Percentiles rank a stretch among this genome's conserved stretches.
Evolutionary conservation across 345 rosid species (phyloP).

Genomic region (Euphorbia pulcherrima): DNA sequence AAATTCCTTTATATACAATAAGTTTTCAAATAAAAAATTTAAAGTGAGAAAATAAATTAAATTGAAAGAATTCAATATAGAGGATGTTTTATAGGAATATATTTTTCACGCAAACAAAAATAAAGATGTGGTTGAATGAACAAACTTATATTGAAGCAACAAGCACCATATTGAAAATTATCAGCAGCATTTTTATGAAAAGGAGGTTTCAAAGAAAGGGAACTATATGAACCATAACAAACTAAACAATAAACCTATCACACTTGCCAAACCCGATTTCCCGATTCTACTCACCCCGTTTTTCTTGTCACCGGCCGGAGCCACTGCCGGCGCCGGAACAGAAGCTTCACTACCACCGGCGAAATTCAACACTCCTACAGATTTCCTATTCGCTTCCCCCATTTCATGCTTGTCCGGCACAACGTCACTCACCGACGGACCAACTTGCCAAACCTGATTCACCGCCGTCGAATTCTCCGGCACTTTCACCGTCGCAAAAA

Average conservation of each 20-base stretch:
- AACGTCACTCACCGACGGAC: not conserved
- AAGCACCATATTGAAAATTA: too few species aligned
- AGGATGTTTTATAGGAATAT: too few species aligned
- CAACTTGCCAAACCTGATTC: conserved; percentile 26
- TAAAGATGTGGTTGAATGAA: too few species aligned
- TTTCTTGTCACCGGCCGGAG: not conserved
- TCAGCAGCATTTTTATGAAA: too few species aligned
- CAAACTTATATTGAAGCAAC: too few species aligned
- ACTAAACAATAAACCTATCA: not conserved
- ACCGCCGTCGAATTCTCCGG: conserved; percentile 1
- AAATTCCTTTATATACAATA: too few species aligned
- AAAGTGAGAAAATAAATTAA: too few species aligned
- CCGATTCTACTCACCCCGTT: not conserved
- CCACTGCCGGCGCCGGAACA: not conserved
- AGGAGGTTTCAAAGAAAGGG: too few species aligned
- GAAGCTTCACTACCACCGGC: not conserved
- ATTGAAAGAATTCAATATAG: too few species aligned
- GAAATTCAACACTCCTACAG: conserved; percentile 1
- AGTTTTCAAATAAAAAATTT: too few species aligned
- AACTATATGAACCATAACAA: not conserved
- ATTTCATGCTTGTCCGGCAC: conserved; percentile 2
- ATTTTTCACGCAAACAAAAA: too few species aligned
- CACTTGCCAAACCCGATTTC: not conserved
- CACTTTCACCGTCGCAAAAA: conserved; percentile 16
- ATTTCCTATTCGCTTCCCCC: not conserved